Evolutionary conservation across 805 yeast species (phyloP).

Genomic region (Wickerhamiella lipophila): DNA sequence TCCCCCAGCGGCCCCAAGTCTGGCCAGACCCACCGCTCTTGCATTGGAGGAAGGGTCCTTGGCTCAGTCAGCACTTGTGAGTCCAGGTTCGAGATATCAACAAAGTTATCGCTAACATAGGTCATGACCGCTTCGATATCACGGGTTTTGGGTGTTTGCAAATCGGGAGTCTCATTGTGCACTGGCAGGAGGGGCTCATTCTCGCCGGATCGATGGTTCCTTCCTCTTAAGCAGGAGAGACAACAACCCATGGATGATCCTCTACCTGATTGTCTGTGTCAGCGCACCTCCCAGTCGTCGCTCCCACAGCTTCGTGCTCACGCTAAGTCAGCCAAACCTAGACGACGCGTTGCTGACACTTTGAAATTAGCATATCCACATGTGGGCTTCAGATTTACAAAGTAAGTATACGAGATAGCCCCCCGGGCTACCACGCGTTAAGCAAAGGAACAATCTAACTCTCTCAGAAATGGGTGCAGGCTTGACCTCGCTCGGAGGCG

Average conservation of each 20-base stretch:
- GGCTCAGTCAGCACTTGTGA: slow-evolving; percentile 5
- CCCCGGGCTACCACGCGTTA: too few species aligned
- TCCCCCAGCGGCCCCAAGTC: slow-evolving; percentile 11
- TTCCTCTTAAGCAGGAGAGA: slow-evolving; percentile 7
- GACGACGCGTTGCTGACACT: not conserved
- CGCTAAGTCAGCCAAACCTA: too few species aligned
- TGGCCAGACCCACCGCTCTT: slow-evolving; percentile 12
- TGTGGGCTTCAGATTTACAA: slow-evolving; percentile 30
- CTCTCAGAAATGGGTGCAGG: slow-evolving; percentile 90
- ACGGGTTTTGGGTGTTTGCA: slow-evolving; percentile 9
- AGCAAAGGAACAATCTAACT: slow-evolving; percentile 14
- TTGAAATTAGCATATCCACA: slow-evolving; percentile 3
- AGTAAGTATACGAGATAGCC: slow-evolving; percentile 29
- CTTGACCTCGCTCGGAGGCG: slow-evolving; percentile 60
- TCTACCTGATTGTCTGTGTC: too few species aligned
- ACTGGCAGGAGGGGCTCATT: slow-evolving; percentile 9
- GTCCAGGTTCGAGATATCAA: slow-evolving; percentile 10
- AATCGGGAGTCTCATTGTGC: not conserved
- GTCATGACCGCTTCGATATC: slow-evolving; percentile 6
- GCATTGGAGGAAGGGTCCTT: not conserved
- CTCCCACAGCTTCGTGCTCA: not conserved
- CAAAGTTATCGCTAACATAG: slow-evolving; percentile 8
- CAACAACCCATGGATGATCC: slow-evolving; percentile 9
- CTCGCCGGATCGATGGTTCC: slow-evolving; percentile 2
- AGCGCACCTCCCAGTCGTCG: too few species aligned